phyloP scores from a whole-genome alignment of 1,284 basidiomycete species.

The Pyrrhoderma noxium region DNA sequence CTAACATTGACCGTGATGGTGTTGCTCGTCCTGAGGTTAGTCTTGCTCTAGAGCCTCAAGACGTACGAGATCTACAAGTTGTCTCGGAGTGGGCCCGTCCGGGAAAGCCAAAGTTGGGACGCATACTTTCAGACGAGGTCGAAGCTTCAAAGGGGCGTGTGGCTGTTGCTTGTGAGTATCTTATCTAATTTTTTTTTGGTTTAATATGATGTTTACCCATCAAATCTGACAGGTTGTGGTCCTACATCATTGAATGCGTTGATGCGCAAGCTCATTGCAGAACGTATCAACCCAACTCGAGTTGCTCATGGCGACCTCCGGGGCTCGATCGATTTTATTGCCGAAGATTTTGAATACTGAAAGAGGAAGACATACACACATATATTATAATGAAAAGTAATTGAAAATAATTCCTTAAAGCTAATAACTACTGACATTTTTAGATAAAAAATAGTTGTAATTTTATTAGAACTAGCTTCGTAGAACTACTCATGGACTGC shows the following conservation, averaged over 20 bases:
- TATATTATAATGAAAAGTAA: no score
- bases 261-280: constrained; percentile 60
- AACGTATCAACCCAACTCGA: constrained; percentile 51
- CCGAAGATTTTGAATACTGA: constrained; percentile 61
- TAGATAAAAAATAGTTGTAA: no score
- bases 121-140: constrained; percentile 63
- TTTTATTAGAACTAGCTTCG: no score
- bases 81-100: constrained; percentile 65
- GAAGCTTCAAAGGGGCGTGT: constrained; percentile 47
- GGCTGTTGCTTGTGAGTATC: constrained; percentile 59
- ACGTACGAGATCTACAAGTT: constrained; percentile 58
- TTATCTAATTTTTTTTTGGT: background rate
- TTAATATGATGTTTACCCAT: no score
- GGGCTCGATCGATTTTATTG: constrained; percentile 54
- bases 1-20: background rate
- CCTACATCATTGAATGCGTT: constrained; percentile 67
- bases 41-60: constrained; percentile 46
- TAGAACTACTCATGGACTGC: no score
- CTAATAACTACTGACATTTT: no score
- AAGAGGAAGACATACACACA: no score
- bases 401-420: no score
- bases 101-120: constrained; percentile 68
- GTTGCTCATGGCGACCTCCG: constrained; percentile 55
- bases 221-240: constrained; percentile 56
- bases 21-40: background rate